Evolutionary conservation across 208 protist genomes (phyloP).

Genomic region (Trypanosoma lewisi): DNA sequence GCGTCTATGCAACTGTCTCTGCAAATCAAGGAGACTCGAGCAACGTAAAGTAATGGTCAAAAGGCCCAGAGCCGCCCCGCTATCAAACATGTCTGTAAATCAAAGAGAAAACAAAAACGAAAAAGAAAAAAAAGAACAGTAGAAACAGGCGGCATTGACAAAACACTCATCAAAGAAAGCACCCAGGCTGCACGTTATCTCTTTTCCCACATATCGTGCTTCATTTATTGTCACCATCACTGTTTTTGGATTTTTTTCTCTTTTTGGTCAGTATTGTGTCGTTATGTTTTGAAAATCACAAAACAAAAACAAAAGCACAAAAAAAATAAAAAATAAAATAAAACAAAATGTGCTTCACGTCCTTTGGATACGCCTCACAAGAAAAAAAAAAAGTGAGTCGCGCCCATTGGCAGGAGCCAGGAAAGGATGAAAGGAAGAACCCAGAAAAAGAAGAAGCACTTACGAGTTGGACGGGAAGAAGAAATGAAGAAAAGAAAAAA

Average conservation of each 20-base stretch:
- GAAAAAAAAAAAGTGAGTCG: not conserved
- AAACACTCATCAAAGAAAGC: too few species aligned
- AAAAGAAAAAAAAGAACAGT: too few species aligned
- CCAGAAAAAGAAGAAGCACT: slow-evolving; percentile 36
- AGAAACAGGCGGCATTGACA: too few species aligned
- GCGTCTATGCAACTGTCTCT: too few species aligned
- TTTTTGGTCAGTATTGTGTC: slow-evolving; percentile 9
- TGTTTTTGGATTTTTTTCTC: slow-evolving; percentile 11
- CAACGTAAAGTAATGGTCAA: too few species aligned
- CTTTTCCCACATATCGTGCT: not conserved
- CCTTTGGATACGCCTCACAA: not conserved
- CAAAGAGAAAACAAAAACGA: too few species aligned
- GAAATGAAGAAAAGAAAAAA: slow-evolving; percentile 16
- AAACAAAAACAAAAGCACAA: slow-evolving; percentile 18
- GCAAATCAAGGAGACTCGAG: too few species aligned
- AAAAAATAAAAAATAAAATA: slow-evolving; percentile 27
- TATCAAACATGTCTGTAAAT: too few species aligned
- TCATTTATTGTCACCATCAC: not conserved
- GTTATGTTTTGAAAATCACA: slow-evolving; percentile 16
- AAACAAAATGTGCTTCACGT: slow-evolving; percentile 22
- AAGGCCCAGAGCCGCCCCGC: too few species aligned
- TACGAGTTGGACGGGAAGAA: slow-evolving; percentile 51
- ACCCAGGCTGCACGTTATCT: too few species aligned
- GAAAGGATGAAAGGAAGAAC: slow-evolving; percentile 1
- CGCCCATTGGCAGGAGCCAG: not conserved